phyloP scores from a whole-genome alignment of 2,329 filamentous ascomycete species.

The Colletotrichum caudatum region DNA sequence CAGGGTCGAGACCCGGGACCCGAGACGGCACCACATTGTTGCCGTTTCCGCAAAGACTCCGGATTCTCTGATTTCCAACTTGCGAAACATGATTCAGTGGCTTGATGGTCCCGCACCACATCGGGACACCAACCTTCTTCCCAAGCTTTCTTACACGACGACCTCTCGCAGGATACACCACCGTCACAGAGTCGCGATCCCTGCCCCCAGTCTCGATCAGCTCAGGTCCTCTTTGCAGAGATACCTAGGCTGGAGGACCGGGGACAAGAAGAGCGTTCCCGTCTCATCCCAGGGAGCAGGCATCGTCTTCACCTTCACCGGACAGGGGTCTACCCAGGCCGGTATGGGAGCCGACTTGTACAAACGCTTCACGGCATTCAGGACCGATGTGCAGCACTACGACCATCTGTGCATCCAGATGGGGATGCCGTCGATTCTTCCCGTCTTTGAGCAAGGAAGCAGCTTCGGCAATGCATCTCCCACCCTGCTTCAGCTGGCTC shows the following conservation, averaged over 20 bases:
- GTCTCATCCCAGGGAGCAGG: conserved; percentile 57
- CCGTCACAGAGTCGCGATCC: conserved; percentile 55
- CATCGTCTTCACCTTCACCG: conserved; percentile 66
- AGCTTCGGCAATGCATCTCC: conserved; percentile 59
- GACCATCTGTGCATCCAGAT: conserved; percentile 62
- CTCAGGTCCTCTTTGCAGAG: conserved; percentile 47
- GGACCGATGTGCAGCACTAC: conserved; percentile 67
- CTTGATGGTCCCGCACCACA: conserved; percentile 54
- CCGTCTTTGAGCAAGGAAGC: conserved; percentile 57
- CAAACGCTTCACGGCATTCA: conserved; percentile 59
- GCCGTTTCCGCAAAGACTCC: conserved; percentile 67
- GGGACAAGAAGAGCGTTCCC: conserved; percentile 55
- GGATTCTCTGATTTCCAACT: conserved; percentile 68
- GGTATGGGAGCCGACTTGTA: conserved; percentile 64
- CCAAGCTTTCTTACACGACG: conserved; percentile 73
- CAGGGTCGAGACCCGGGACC: conserved; percentile 52
- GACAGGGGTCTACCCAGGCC: conserved; percentile 66
- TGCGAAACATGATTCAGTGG: conserved; percentile 63
- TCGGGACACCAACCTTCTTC: conserved; percentile 63
- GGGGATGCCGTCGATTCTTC: conserved; percentile 67
- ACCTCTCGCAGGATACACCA: conserved; percentile 73
- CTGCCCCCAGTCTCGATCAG: conserved; percentile 51
- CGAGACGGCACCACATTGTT: conserved; percentile 67
- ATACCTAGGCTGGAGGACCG: conserved; percentile 53
- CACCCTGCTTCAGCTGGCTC: conserved; percentile 65